Percentiles rank a stretch among this genome's conserved stretches.
phyloP scores from a whole-genome alignment of 1,139 yeast genomes.

The Blastobotrys apis region DNA sequence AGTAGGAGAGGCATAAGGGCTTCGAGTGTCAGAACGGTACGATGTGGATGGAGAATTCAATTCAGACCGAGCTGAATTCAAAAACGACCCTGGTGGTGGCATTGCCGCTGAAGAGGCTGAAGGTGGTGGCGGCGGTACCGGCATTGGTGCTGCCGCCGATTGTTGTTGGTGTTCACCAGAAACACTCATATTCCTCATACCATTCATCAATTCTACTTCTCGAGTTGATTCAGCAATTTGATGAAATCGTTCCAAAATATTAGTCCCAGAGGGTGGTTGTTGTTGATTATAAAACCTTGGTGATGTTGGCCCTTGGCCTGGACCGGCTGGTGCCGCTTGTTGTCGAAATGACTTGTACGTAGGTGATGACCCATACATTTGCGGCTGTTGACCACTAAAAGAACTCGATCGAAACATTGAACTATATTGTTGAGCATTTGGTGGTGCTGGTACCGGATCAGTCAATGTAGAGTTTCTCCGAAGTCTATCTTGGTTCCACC shows the following conservation, averaged over 20 bases:
- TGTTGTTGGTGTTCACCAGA: slow-evolving; percentile 3
- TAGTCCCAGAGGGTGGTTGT: slow-evolving; percentile 14
- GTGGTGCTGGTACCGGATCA: slow-evolving; percentile 9
- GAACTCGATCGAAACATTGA: slow-evolving; percentile 12
- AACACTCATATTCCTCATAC: slow-evolving; percentile 25
- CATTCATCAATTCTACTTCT: slow-evolving; percentile 64
- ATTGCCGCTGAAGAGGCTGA: not conserved
- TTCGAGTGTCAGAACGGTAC: slow-evolving; percentile 7
- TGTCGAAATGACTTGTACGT: slow-evolving; percentile 13
- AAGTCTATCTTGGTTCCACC: slow-evolving; percentile 6
- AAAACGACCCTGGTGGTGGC: not conserved
- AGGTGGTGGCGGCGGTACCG: not conserved
- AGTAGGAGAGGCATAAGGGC: slow-evolving; percentile 25
- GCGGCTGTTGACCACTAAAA: slow-evolving; percentile 10
- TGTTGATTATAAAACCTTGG: slow-evolving; percentile 5
- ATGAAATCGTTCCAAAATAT: slow-evolving; percentile 47
- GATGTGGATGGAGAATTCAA: slow-evolving; percentile 13
- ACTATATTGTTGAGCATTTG: not conserved
- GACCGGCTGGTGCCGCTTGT: not conserved
- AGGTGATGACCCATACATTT: slow-evolving; percentile 7
- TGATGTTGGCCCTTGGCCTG: slow-evolving; percentile 7
- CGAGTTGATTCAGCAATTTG: slow-evolving; percentile 78
- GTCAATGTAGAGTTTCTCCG: slow-evolving; percentile 16
- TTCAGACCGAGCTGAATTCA: slow-evolving; percentile 11
- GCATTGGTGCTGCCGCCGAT: not conserved